These are phyloP conservation scores for Mycena pura DNA, from an alignment of 768 basidiomycete species.

Conservation along the genomic window DNA sequence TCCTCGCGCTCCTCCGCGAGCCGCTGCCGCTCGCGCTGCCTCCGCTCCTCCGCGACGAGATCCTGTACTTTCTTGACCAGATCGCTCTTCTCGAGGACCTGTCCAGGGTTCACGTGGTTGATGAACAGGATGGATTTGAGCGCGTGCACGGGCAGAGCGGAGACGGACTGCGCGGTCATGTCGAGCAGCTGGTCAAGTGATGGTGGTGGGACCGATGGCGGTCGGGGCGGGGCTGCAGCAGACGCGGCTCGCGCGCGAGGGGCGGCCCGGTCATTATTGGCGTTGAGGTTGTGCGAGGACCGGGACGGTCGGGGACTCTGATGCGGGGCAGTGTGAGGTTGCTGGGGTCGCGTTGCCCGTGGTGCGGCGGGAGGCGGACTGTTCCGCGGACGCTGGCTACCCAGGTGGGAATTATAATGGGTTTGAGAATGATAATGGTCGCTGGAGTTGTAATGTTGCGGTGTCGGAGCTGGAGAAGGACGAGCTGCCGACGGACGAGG, in stretches of 20 bases:
- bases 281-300: constrained; percentile 29
- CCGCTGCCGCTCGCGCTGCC: constrained; percentile 57
- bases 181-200: constrained; percentile 72
- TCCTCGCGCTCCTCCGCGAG: constrained; percentile 53
- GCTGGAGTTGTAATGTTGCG: constrained; percentile 22
- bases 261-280: constrained; percentile 21
- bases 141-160: constrained; percentile 67
- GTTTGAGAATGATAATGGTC: constrained; percentile 28
- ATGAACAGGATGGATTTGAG: constrained; percentile 82
- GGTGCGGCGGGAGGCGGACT: constrained; percentile 18
- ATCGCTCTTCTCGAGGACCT: constrained; percentile 87
- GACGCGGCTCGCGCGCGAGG: constrained; percentile 53
- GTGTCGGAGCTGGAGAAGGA: constrained; percentile 7
- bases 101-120: constrained; percentile 80
- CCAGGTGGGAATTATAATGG: constrained; percentile 27
- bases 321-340: constrained; percentile 13
- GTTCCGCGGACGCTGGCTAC: constrained; percentile 19
- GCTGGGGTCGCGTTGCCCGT: constrained; percentile 14
- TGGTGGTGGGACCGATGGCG: constrained; percentile 53
- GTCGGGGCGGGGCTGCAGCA: constrained; percentile 37
- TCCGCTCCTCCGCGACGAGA: constrained; percentile 69
- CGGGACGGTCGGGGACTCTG: constrained; percentile 30
- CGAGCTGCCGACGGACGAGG: constrained; percentile 32
- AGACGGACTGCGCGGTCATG: constrained; percentile 63
- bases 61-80: constrained; percentile 73